These are phyloP conservation scores for Leccinum arenicola DNA, from an alignment of 768 basidiomycete species.

Conservation along the genomic window DNA sequence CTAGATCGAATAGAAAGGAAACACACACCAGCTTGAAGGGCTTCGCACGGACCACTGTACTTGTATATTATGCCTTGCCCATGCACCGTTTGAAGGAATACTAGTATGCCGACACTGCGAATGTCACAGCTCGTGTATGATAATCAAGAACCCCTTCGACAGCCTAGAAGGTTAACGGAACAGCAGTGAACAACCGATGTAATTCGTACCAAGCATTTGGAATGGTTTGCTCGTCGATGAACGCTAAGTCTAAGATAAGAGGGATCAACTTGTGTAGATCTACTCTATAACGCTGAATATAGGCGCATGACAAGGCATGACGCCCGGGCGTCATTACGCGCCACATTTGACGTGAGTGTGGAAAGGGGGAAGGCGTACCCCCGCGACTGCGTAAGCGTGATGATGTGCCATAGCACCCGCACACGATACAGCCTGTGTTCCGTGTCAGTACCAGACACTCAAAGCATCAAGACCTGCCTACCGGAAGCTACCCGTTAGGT, in stretches of 20 bases:
- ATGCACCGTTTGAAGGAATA: conserved; percentile 83
- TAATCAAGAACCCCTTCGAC: conserved; percentile 72
- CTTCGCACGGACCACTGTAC: conserved; percentile 54
- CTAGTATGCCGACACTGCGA: conserved; percentile 67
- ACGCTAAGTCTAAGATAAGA: conserved; percentile 41
- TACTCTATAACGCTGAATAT: no score
- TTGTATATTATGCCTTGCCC: conserved; percentile 63
- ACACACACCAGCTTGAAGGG: conserved; percentile 50
- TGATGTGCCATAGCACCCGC: conserved; percentile 76
- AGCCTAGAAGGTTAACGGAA: conserved; percentile 45
- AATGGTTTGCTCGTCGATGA: conserved; percentile 17
- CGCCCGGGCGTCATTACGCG: no score
- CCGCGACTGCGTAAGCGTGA: conserved; percentile 78
- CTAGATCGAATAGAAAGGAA: background rate
- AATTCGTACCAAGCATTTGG: conserved; percentile 30
- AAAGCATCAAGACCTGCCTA: conserved; percentile 33
- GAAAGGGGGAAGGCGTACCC: conserved; percentile 53
- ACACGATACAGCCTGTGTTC: conserved; percentile 66
- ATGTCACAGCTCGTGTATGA: conserved; percentile 81
- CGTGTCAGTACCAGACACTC: background rate
- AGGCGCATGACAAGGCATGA: no score
- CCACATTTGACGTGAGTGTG: no score
- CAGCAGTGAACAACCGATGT: background rate
- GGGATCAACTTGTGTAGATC: conserved; percentile 86
- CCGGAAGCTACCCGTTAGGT: conserved; percentile 90